These are phyloP conservation scores for Neurospora africana DNA, from an alignment of 495 filamentous ascomycete genomes.

Conservation along the genomic window DNA sequence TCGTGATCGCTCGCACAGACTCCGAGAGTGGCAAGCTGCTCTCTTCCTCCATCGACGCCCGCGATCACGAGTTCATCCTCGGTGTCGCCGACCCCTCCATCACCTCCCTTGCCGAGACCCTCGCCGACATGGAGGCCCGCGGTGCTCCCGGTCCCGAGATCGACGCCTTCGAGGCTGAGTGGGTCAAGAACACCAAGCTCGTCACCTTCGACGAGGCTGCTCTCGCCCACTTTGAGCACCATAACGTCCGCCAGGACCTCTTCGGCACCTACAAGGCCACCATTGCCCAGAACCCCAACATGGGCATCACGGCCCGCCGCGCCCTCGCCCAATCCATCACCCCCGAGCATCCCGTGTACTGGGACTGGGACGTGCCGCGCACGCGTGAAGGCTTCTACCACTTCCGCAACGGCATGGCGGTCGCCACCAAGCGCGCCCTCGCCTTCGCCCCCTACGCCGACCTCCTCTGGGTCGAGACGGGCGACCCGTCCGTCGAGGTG, in stretches of 20 bases:
- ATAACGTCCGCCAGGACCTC: slow-evolving; percentile 47
- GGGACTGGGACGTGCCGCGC: slow-evolving; percentile 84
- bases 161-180: slow-evolving; percentile 73
- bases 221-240: slow-evolving; percentile 55
- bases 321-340: slow-evolving; percentile 55
- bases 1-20: slow-evolving; percentile 90
- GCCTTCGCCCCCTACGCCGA: slow-evolving; percentile 89
- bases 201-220: slow-evolving; percentile 90
- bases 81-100: slow-evolving; percentile 62
- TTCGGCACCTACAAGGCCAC: slow-evolving; percentile 55
- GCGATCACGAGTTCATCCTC: slow-evolving; percentile 94
- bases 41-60: slow-evolving; percentile 79
- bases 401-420: slow-evolving; percentile 75
- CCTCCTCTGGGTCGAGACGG: slow-evolving; percentile 95
- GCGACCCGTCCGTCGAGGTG: slow-evolving; percentile 69
- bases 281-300: slow-evolving; percentile 52
- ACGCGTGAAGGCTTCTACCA: slow-evolving; percentile 96
- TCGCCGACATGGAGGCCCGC: slow-evolving; percentile 78
- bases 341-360: slow-evolving; percentile 50
- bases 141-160: slow-evolving; percentile 73
- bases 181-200: slow-evolving; percentile 79
- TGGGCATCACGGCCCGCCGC: slow-evolving; percentile 66
- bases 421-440: slow-evolving; percentile 86
- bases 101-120: slow-evolving; percentile 71
- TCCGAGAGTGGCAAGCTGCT: slow-evolving; percentile 87